Evolutionary conservation across 2,329 filamentous ascomycete genomes (phyloP), one percentile per base, ranked within the genome.

Genomic region (Mycosphaerella sp.): DNA sequence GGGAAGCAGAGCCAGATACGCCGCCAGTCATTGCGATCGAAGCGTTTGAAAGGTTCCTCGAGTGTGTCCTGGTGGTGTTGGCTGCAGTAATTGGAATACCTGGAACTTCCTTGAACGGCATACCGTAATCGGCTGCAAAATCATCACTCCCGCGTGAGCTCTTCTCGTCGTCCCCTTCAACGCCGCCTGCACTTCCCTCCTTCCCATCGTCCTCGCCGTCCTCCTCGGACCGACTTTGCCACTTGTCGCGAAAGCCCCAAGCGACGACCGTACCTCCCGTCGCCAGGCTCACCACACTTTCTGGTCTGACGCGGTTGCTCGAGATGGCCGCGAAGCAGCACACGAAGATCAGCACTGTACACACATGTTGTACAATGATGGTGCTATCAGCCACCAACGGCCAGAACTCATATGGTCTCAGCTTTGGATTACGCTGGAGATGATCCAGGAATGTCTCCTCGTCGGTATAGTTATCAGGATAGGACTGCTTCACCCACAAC

Each of bases 391-490:
- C 88, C 48, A 97, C 90, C 34, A 98, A 79, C 7, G 91, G 89
- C 92, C 93, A 98, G 72, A 98, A 98, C 67, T 97, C 91, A 71
- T 98, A 98, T 0, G 92, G 92, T 62, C 93, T 86, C 49, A 97
- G 80, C 40, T 91, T 85, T 4, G 92, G 92, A 70, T 98, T 98
- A 45, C 91, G 83, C 71, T 98, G 92, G 14, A 98, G 82, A 65
- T 95, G 90, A 68, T 96, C 92, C 62, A 98, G 84, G 66, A 98
- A 98, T 1, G 93, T 97, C 56, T 89, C 88, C 68, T 93, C 90
- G 69, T 98, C 93, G 40, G 93, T 97, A 70, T 97, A 97, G 71
- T 98, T 98, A 71, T 98, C 93, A n/a, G 93, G 91, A 68, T 95
- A 95, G 34, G 87, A 88, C 70, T 97, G 93, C 73, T 95, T 95